Percentiles rank a stretch among this genome's conserved stretches.
Evolutionary conservation across 176 grass and related monocot species (phyloP).

Genomic region (Urochloa ruziziensis): DNA sequence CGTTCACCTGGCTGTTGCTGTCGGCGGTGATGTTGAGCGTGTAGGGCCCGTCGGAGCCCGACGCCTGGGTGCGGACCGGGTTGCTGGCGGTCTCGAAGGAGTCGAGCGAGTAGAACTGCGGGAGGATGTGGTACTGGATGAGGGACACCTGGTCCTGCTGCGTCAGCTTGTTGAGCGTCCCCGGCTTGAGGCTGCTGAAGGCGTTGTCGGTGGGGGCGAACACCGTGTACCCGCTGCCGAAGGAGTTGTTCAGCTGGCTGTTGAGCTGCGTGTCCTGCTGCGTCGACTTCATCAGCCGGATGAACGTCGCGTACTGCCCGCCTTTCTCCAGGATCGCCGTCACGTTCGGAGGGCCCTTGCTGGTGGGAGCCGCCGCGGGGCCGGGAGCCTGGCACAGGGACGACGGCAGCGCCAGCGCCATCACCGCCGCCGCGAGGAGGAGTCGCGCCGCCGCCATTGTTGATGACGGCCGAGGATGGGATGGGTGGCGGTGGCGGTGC

Average conservation of each 20-base stretch:
- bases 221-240: constrained; percentile 58
- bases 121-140: constrained; percentile 71
- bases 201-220: constrained; percentile 84
- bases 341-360: constrained; percentile 46
- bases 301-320: constrained; percentile 57
- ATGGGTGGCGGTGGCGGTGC: not conserved
- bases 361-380: not conserved
- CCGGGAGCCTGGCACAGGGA: constrained; percentile 30
- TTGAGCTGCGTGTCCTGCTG: constrained; percentile 76
- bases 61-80: constrained; percentile 85
- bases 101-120: constrained; percentile 47
- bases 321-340: constrained; percentile 75
- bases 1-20: constrained; percentile 51
- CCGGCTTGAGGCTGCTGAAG: constrained; percentile 66
- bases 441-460: not conserved
- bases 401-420: constrained; percentile 17
- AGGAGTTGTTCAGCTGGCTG: constrained; percentile 70
- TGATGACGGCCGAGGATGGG: not conserved
- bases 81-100: constrained; percentile 80
- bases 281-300: constrained; percentile 63
- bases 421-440: not conserved
- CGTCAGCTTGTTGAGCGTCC: constrained; percentile 64
- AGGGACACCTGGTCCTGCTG: constrained; percentile 72
- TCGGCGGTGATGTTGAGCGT: constrained; percentile 74
- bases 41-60: constrained; percentile 61